Conservation (phyloP, 352 stramenopile genomes). For the Phytophthora vignae region DNA sequence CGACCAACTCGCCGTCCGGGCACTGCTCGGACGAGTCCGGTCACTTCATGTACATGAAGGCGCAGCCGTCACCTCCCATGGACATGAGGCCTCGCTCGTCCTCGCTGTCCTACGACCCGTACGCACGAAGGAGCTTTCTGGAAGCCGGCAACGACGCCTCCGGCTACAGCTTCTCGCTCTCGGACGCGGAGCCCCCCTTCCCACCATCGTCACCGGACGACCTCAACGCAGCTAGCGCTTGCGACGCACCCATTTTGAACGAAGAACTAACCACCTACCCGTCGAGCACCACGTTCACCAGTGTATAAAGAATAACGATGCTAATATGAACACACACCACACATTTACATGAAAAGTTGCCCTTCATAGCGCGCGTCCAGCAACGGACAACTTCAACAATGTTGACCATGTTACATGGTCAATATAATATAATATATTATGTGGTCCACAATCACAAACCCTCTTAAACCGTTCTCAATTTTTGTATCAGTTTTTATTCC, state of each 20-base stretch:
- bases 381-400: slow-evolving; percentile 19
- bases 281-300: slow-evolving; percentile 8
- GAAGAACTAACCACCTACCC: slow-evolving; percentile 2
- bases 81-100: slow-evolving; percentile 38
- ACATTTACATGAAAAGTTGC: not conserved
- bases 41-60: slow-evolving; percentile 65
- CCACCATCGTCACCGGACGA: slow-evolving; percentile 15
- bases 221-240: slow-evolving; percentile 22
- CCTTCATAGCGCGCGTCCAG: not conserved
- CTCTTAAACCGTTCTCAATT: slow-evolving; percentile 4
- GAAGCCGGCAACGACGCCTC: slow-evolving; percentile 37
- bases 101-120: slow-evolving; percentile 68
- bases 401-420: no score
- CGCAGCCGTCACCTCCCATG: slow-evolving; percentile 45
- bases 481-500: slow-evolving; percentile 14
- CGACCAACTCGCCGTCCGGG: slow-evolving; percentile 45
- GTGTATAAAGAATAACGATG: slow-evolving; percentile 20
- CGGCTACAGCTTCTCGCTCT: slow-evolving; percentile 53
- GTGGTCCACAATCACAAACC: not conserved
- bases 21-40: slow-evolving; percentile 52
- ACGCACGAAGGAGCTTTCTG: slow-evolving; percentile 48
- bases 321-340: slow-evolving; percentile 12
- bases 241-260: slow-evolving; percentile 30
- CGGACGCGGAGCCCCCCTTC: slow-evolving; percentile 30
- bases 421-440: not conserved